Evolutionary conservation across 1,284 basidiomycete genomes (phyloP), one percentile per base, ranked within the genome.

Genomic region (Heterobasidion parviporum): DNA sequence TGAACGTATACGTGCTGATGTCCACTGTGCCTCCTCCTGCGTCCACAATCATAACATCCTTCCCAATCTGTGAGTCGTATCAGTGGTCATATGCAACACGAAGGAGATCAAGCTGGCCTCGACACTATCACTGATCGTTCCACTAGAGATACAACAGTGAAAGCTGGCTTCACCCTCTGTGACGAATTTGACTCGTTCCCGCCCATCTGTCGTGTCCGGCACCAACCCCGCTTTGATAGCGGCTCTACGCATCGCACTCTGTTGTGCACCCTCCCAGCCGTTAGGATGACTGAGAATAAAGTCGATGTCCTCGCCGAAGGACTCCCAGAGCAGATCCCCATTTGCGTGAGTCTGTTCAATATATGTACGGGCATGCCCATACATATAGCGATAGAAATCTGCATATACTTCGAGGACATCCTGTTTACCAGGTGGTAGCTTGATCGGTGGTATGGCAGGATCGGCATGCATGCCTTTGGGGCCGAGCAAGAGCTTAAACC

Each of bases 161-260:
- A 77, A 57, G 57, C 74, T 74, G 1, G 75, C 75, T 56, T 76
- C 74, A 0, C 75, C 74, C 56, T 77, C 75, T 0, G 75, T 77
- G 34, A 76, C 64, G 47, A 77, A 67, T 18, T 68, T 68, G 6
- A 77, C 51, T 0, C 72, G 69, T 10, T 64, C 57, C 18, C 63
- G 68, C 0, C 66, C 67, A 10, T 67, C 65, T 4, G 20, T 33
- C 6, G 44, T 56, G 43, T 58, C 50, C 0, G 68, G 51, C 1
- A 72, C 60, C 45, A 70, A 65, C 32, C 65, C 68, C 0, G 68
- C 70, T 26, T 63, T 20, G 4, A 58, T 51, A 0, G 70, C 72
- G 7, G 70, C 70, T 2, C 58, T 61, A 12, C 70, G 65, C 35
- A 72, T 68, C 55, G 65, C 64, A 15, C 61, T 64, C 55, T 72